Conservation (phyloP, 768 basidiomycete species). For the Strobilomyces confusus region DNA sequence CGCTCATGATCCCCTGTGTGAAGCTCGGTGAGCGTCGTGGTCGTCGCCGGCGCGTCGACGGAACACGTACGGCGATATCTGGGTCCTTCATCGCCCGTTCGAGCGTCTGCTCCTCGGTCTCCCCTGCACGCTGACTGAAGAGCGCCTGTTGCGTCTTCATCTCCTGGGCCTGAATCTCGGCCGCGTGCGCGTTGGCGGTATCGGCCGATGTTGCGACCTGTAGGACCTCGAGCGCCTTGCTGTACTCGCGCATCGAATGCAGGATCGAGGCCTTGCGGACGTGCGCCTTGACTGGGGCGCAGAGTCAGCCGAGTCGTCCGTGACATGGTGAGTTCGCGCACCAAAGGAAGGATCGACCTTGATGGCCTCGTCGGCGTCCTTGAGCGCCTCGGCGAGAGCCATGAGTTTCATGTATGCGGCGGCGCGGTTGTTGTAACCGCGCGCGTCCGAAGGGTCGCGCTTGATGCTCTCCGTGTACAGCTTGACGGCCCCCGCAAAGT, state of each 20-base stretch:
- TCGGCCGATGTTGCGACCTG: conserved; percentile 79
- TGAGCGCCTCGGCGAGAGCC: conserved; percentile 92
- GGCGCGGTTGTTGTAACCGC: conserved; percentile 98
- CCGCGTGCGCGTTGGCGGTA: conserved; percentile 72
- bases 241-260: conserved; percentile 87
- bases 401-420: conserved; percentile 94
- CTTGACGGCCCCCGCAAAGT: conserved; percentile 90
- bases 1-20: conserved; percentile 72
- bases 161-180: conserved; percentile 80
- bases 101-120: conserved; percentile 90
- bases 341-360: conserved; percentile 84
- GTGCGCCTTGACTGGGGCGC: conserved; percentile 73
- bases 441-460: conserved; percentile 83
- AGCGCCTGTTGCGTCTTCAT: conserved; percentile 78
- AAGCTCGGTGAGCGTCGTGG: conserved; percentile 5
- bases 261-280: conserved; percentile 89
- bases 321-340: conserved; percentile 30
- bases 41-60: background rate
- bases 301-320: background rate
- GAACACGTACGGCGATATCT: conserved; percentile 74
- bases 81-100: conserved; percentile 97
- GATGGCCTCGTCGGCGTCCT: conserved; percentile 93
- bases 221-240: conserved; percentile 78
- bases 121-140: conserved; percentile 71
- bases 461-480: conserved; percentile 95